These are phyloP conservation scores for Carex myosuroides DNA, from an alignment of 176 grass and related monocot species.

Conservation along the genomic window DNA sequence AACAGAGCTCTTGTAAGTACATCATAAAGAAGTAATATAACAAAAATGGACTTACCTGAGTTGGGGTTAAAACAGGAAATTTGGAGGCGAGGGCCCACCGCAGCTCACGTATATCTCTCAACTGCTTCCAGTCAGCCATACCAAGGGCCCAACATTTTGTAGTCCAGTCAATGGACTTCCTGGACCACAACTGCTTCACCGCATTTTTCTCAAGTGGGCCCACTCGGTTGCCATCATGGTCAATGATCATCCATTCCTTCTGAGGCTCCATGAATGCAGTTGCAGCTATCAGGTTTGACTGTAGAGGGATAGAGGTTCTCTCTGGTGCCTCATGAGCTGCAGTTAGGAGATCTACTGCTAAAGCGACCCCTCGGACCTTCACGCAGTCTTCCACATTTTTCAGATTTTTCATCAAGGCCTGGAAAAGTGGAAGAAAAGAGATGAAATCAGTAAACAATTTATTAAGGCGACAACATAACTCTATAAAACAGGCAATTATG, in stretches of 20 bases:
- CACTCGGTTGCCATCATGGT: slow-evolving; percentile 73
- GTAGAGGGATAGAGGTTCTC: slow-evolving; percentile 91
- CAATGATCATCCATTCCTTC: slow-evolving; percentile 98
- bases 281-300: slow-evolving; percentile 90
- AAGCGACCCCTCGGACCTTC: slow-evolving; percentile 85
- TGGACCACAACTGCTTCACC: slow-evolving; percentile 87
- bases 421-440: neutral
- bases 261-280: slow-evolving; percentile 91
- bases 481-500: neutral
- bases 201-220: slow-evolving; percentile 97
- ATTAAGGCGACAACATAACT: neutral
- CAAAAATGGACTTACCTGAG: slow-evolving; percentile 58
- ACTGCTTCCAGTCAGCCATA: slow-evolving; percentile 94
- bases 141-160: slow-evolving; percentile 89
- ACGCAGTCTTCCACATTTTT: slow-evolving; percentile 96
- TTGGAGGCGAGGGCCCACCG: slow-evolving; percentile 80
- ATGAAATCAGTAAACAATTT: slow-evolving; percentile 32
- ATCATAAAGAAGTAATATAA: slow-evolving; percentile 3
- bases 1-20: slow-evolving; percentile 4
- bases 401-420: slow-evolving; percentile 91
- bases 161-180: slow-evolving; percentile 88
- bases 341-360: slow-evolving; percentile 89
- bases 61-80: slow-evolving; percentile 80
- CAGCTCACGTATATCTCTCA: slow-evolving; percentile 91
- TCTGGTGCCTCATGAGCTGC: slow-evolving; percentile 84